Evolutionary conservation across 495 filamentous ascomycete genomes (phyloP).

Genomic region (Hypoxylon lenormandii): DNA sequence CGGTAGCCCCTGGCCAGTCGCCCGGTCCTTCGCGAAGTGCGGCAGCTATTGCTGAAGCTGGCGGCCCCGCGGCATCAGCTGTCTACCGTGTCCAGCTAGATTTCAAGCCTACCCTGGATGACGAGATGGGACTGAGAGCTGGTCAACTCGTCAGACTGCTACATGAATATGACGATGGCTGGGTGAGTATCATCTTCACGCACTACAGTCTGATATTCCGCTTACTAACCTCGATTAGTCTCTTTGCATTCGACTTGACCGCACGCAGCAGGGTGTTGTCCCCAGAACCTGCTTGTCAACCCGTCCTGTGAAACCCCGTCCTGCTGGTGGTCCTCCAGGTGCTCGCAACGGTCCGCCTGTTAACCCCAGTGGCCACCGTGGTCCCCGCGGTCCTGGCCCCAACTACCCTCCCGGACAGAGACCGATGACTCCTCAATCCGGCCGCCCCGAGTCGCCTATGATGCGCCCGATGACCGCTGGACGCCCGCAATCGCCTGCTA

Average conservation of each 20-base stretch:
- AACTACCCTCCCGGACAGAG: constrained; percentile 61
- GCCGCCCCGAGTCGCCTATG: constrained; percentile 59
- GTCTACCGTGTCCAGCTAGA: constrained; percentile 95
- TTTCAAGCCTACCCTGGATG: constrained; percentile 90
- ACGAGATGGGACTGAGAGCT: constrained; percentile 82
- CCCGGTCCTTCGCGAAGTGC: constrained; percentile 59
- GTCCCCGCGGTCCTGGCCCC: constrained; percentile 63
- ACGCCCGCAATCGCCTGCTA: constrained; percentile 52
- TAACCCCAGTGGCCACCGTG: constrained; percentile 53
- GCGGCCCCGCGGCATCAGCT: constrained; percentile 65
- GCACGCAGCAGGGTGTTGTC: constrained; percentile 89
- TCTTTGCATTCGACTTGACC: constrained; percentile 89
- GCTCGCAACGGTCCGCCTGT: constrained; percentile 55
- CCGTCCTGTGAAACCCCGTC: constrained; percentile 87
- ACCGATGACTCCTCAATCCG: constrained; percentile 58
- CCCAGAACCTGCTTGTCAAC: constrained; percentile 94
- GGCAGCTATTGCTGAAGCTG: constrained; percentile 67
- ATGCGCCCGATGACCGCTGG: constrained; percentile 55
- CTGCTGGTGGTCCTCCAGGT: constrained; percentile 57
- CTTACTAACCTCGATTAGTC: constrained; percentile 70
- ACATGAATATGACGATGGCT: constrained; percentile 98
- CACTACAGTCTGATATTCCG: constrained; percentile 3
- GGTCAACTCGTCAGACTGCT: constrained; percentile 88
- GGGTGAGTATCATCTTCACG: constrained; percentile 70
- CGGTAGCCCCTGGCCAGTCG: constrained; percentile 61